Percentiles rank a stretch among this genome's conserved stretches.
Conservation (phyloP, 2,329 filamentous ascomycete species). For the Pezicula neosporulosa region DNA sequence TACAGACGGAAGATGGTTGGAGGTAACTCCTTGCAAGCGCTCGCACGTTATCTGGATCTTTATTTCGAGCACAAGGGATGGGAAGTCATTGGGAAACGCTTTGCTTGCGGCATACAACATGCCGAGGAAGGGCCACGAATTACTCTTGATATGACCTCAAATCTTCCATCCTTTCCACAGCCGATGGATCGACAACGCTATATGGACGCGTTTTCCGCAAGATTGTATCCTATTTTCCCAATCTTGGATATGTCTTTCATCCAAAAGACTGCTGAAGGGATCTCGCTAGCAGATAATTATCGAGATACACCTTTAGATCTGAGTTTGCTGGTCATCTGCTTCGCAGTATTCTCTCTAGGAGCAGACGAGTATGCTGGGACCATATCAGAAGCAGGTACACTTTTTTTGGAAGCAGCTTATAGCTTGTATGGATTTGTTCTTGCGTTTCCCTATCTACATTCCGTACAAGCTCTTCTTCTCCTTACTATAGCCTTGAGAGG, state of each 20-base stretch:
- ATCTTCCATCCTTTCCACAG: background rate
- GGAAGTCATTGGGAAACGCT: background rate
- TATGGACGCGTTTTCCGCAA: background rate
- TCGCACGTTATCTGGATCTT: background rate
- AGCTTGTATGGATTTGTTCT: background rate
- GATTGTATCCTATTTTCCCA: background rate
- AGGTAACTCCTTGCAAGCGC: background rate
- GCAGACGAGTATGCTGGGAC: background rate
- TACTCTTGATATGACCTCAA: background rate
- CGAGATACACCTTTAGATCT: background rate
- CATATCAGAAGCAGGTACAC: background rate
- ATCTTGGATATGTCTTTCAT: background rate
- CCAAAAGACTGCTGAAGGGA: background rate
- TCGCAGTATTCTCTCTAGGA: background rate
- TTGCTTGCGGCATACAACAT: background rate
- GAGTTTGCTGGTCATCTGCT: background rate
- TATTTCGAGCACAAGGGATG: background rate
- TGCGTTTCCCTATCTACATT: background rate
- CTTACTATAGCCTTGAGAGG: background rate
- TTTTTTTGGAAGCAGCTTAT: background rate
- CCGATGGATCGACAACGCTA: background rate
- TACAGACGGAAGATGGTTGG: background rate
- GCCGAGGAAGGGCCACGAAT: background rate
- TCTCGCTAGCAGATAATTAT: background rate
- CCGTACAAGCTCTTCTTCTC: background rate